Base-by-base conservation (phyloP, 176 grass and related monocot species). In the Avena sativa region DNA sequence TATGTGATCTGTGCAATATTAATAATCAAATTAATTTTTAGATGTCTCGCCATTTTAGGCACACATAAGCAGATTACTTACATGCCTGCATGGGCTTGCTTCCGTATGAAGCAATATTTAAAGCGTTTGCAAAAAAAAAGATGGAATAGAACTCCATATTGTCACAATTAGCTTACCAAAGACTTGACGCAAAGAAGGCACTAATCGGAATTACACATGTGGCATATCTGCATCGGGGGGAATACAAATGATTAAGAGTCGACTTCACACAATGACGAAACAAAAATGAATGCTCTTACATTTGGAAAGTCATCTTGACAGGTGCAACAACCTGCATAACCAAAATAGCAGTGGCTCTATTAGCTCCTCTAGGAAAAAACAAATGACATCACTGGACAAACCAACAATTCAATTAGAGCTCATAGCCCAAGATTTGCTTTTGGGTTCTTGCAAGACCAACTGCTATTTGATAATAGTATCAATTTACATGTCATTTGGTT, bases 261-360 rank as follows among this genome's bases (percentile, higher is more conserved):
- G 61, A 40, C 72, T 78, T 51, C 25, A 74, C 53, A 83, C 17
- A 66, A n/a, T 40, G 12, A 88, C 80, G 68, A 12, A 63, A 87
- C 34, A 82, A 74, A 89, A 80, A 52, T 50, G 52, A 79, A 88
- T 69, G 10, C 77, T 81, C 97, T 94, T 99, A 96, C 97, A 99
- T 94, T 81, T 99, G 97, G 78, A 99, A 99, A 84, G 94, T 96
- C 97, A 99, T 99, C 92, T 99, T 99, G 78, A 96, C 97, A 70
- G 97, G 97, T 94, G 92, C 34, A 84, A 99, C 94, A 76, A 99
- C 94, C 97, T 99, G 94, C 55, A 86, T 89, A 56, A 17, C 79
- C 81, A 87, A 82, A 69, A 88, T 77, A 70, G 21, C 26, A 82
- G 79, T 2, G 67, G 84, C 48, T 74, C 36, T 34, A 25, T 90